Conservation (phyloP, 1,284 basidiomycete species). For the Melampsora americana region DNA sequence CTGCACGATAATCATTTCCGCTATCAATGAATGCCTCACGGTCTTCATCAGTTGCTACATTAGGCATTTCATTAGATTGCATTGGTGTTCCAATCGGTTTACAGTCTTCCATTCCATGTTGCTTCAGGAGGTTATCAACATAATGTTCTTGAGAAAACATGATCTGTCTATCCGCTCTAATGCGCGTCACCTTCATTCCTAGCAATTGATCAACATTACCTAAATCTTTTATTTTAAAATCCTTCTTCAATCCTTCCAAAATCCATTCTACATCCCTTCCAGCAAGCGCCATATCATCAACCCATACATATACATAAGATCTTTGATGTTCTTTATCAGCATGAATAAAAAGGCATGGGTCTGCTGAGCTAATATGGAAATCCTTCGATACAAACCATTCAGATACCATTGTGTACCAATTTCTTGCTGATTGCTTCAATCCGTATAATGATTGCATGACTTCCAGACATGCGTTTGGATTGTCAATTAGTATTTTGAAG, state of each 20-base stretch:
- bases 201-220: background rate
- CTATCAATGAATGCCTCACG: slow-evolving; percentile 6
- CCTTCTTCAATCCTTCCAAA: too few species aligned
- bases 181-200: slow-evolving; percentile 12
- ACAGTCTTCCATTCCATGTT: slow-evolving; percentile 8
- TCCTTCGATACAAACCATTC: background rate
- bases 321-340: background rate
- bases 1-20: slow-evolving; percentile 15
- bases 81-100: slow-evolving; percentile 15
- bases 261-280: too few species aligned
- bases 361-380: background rate
- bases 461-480: background rate
- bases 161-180: background rate
- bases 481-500: too few species aligned
- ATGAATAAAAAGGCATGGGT: slow-evolving; percentile 27
- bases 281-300: slow-evolving; percentile 12
- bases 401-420: background rate
- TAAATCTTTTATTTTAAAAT: too few species aligned
- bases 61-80: slow-evolving; percentile 12
- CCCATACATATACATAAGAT: slow-evolving; percentile 15
- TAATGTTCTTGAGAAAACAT: slow-evolving; percentile 10
- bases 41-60: slow-evolving; percentile 14
- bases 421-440: too few species aligned
- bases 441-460: slow-evolving; percentile 21
- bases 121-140: slow-evolving; percentile 8